These are phyloP conservation scores for Podaxis sp. DNA, from an alignment of 768 basidiomycete species.

Conservation along the genomic window DNA sequence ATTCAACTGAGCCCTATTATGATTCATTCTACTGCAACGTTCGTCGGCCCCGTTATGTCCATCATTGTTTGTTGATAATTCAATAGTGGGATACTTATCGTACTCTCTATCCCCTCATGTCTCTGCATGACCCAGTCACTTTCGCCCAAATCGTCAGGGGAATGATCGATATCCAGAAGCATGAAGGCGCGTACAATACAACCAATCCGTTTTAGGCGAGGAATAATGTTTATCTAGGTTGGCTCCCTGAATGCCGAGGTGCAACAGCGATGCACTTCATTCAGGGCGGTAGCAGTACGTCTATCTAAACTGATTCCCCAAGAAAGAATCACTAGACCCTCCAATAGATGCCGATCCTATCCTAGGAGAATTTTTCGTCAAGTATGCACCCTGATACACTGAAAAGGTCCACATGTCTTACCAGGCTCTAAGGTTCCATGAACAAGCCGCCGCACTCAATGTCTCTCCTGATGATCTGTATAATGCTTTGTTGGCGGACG, in stretches of 20 bases:
- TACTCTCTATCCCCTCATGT: constrained; percentile 61
- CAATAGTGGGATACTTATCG: constrained; percentile 66
- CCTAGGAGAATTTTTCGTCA: constrained; percentile 63
- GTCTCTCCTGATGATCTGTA: constrained; percentile 54
- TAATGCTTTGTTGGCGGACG: constrained; percentile 56
- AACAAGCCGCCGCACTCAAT: constrained; percentile 45
- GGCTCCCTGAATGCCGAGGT: constrained; percentile 66
- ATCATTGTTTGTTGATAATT: neutral
- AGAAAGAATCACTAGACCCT: neutral
- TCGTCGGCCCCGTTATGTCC: constrained; percentile 18
- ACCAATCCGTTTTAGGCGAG: neutral
- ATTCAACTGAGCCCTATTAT: constrained; percentile 63
- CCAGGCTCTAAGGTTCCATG: constrained; percentile 40
- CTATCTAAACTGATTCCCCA: neutral
- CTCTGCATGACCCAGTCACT: constrained; percentile 59
- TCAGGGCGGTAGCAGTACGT: constrained; percentile 60
- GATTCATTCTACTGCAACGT: constrained; percentile 73
- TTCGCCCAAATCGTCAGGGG: constrained; percentile 62
- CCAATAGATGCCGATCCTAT: constrained; percentile 60
- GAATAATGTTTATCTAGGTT: constrained; percentile 40
- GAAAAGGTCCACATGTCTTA: neutral
- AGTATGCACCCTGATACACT: constrained; percentile 33
- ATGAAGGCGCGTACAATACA: constrained; percentile 46
- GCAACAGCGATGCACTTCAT: constrained; percentile 52
- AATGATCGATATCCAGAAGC: constrained; percentile 66